Evolutionary conservation across 2,329 filamentous ascomycete genomes (phyloP).

Genomic region (Cryphonectria parasitica): DNA sequence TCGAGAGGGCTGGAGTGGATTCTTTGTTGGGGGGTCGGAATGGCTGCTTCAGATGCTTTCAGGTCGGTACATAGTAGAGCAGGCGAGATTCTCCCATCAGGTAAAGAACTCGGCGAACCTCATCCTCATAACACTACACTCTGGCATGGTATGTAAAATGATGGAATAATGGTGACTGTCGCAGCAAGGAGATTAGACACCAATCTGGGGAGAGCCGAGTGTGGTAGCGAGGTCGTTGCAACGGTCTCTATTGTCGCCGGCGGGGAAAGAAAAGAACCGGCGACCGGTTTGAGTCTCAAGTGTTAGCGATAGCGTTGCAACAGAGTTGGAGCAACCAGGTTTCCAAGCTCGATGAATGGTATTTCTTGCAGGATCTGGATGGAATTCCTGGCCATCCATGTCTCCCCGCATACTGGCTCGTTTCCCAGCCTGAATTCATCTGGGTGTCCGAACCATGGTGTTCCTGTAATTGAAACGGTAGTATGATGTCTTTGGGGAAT

Average conservation of each 20-base stretch:
- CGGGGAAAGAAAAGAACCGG: neutral
- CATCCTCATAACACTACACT: neutral
- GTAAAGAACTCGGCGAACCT: neutral
- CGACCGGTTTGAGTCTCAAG: neutral
- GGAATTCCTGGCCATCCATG: conserved; percentile 1
- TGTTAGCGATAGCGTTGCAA: neutral
- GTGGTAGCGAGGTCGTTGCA: neutral
- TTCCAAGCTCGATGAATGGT: neutral
- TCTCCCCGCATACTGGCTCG: neutral
- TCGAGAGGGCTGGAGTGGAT: neutral
- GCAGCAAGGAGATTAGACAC: neutral
- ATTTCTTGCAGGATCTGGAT: conserved; percentile 1
- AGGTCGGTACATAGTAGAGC: neutral
- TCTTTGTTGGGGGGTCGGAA: neutral
- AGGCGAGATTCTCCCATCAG: neutral
- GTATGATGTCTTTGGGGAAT: neutral
- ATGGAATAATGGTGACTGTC: neutral
- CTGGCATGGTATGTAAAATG: neutral
- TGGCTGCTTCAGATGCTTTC: neutral
- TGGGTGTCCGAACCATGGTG: neutral
- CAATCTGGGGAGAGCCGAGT: neutral
- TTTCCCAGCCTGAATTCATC: neutral
- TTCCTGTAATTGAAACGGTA: neutral
- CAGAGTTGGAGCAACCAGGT: neutral
- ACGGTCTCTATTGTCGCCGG: neutral